These are phyloP conservation scores for Leucogyrophana mollusca DNA, from an alignment of 768 basidiomycete species.

Conservation along the genomic window DNA sequence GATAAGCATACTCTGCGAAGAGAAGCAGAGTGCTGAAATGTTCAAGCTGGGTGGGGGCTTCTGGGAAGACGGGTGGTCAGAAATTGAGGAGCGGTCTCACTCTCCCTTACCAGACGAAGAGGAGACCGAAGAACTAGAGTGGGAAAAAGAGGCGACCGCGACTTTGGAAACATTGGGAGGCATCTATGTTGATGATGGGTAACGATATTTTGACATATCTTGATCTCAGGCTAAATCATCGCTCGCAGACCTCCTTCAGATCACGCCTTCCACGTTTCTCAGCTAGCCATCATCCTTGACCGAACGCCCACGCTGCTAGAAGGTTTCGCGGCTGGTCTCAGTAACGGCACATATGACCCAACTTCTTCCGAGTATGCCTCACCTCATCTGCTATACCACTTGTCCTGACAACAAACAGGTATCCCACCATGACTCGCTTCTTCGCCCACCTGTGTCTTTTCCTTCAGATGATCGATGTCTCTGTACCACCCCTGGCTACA, in stretches of 20 bases:
- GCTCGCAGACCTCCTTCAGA: slow-evolving; percentile 53
- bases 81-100: slow-evolving; percentile 39
- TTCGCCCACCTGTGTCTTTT: slow-evolving; percentile 93
- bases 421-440: slow-evolving; percentile 77
- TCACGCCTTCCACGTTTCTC: slow-evolving; percentile 80
- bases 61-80: slow-evolving; percentile 68
- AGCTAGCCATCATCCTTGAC: slow-evolving; percentile 74
- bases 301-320: slow-evolving; percentile 67
- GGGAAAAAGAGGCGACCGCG: slow-evolving; percentile 62
- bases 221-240: slow-evolving; percentile 6
- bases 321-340: slow-evolving; percentile 60
- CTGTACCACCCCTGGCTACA: slow-evolving; percentile 69
- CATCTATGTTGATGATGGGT: slow-evolving; percentile 67
- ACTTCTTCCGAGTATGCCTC: slow-evolving; percentile 55
- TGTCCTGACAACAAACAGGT: slow-evolving; percentile 38
- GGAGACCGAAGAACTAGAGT: slow-evolving; percentile 49
- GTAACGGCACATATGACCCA: slow-evolving; percentile 46
- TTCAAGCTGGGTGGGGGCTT: slow-evolving; percentile 65
- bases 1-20: slow-evolving; percentile 76
- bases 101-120: slow-evolving; percentile 25
- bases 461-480: slow-evolving; percentile 76
- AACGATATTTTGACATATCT: slow-evolving; percentile 13
- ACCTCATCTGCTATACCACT: slow-evolving; percentile 6
- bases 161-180: slow-evolving; percentile 58
- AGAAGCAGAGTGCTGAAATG: slow-evolving; percentile 73